Evolutionary conservation across 208 protist species (phyloP), one percentile per base, ranked within the genome.

Genomic region (Leishmania arabica): DNA sequence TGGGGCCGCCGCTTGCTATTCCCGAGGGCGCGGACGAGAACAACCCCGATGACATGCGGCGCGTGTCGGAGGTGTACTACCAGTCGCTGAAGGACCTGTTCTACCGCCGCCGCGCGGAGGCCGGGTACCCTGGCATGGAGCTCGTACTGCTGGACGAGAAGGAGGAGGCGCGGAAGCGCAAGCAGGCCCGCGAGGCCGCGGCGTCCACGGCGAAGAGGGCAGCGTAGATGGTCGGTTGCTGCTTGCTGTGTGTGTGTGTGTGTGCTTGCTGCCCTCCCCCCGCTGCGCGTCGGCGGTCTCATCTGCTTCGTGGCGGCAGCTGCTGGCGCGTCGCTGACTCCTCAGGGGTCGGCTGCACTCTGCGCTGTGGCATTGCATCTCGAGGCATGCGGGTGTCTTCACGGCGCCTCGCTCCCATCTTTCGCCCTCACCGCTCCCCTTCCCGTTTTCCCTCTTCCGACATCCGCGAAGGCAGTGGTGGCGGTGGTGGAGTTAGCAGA

Each of bases 71-170:
- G 40, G 66, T 79, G 53, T 97, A 97, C 80, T 97, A 95, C 84
- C 40, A 72, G n/a, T 82, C 88, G 45, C 15, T 95, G 9, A 84
- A 86, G 66, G 81, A 82, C 65, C 84, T 97, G 58, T 97, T 95
- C 79, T 95, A 95, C 77, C 88, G 90, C 51, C 88, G 89, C 64
- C 91, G 93, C 70, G 92, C 79, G 6, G 88, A 84, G 74, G 91
- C 89, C 4, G 93, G 93, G 40, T 97, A 95, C 78, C 88, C 92
- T 4, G 84, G 94, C 40, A 94, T 97, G 93, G 90, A 95, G 81
- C 88, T 96, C 62, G 78, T 78, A 49, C 81, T 94, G n/a, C 45
- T 89, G 42, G 84, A 89, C 75, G 87, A 91, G 42, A 85, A 86
- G 77, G 77, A 89, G 69, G 83, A 85, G 75, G 81, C 78, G 1